Conservation (phyloP, 116 monocot species). For the Iris pallida region DNA sequence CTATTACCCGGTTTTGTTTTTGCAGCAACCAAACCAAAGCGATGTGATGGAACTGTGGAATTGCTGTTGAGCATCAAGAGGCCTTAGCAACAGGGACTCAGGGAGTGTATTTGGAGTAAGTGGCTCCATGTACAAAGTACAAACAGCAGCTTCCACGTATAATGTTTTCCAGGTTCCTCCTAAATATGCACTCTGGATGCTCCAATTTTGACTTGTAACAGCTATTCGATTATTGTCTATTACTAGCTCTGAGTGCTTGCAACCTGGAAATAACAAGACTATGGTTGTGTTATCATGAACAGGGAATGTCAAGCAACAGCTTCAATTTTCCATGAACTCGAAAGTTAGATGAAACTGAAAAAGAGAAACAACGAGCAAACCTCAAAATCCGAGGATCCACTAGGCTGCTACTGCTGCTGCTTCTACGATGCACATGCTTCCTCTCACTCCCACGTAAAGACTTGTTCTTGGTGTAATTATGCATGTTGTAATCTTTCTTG, state of each 20-base stretch:
- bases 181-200: background rate
- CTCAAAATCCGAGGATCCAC: slow-evolving; percentile 18
- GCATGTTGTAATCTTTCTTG: slow-evolving; percentile 25
- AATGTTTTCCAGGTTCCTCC: background rate
- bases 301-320: too few relatives aligned
- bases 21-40: too few relatives aligned
- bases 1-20: too few relatives aligned
- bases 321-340: background rate
- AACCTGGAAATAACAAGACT: slow-evolving; percentile 3
- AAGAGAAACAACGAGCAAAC: slow-evolving; percentile 5
- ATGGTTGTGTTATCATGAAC: background rate
- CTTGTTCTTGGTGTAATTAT: slow-evolving; percentile 31
- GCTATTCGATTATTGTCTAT: background rate
- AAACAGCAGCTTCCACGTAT: slow-evolving; percentile 27
- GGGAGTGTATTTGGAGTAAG: slow-evolving; percentile 9
- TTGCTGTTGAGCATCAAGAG: slow-evolving; percentile 22
- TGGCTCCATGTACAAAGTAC: slow-evolving; percentile 21
- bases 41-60: too few relatives aligned
- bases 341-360: background rate
- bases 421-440: slow-evolving; percentile 12
- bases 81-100: slow-evolving; percentile 26
- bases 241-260: slow-evolving; percentile 7
- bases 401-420: slow-evolving; percentile 15
- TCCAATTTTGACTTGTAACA: background rate
- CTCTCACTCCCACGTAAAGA: slow-evolving; percentile 16